These are phyloP conservation scores for Phytophthora hibernalis DNA, from an alignment of 352 stramenopile genomes.

Conservation along the genomic window DNA sequence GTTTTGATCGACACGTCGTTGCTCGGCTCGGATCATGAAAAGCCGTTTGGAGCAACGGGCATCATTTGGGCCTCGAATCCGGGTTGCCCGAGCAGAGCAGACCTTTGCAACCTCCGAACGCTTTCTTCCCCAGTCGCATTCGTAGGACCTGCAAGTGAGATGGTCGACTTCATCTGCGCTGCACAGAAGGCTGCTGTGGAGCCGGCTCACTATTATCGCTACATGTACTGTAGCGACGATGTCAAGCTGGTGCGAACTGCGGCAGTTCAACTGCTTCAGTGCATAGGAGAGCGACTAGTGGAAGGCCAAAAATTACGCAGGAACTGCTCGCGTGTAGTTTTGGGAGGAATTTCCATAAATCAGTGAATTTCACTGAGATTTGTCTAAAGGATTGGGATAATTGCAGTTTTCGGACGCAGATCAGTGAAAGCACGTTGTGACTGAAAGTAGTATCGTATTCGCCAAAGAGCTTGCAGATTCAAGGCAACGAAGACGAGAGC, in stretches of 20 bases:
- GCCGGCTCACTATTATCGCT: background rate
- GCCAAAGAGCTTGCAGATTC: no score
- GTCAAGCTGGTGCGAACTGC: background rate
- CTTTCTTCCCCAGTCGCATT: background rate
- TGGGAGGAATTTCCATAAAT: no score
- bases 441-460: no score
- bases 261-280: conserved; percentile 4
- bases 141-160: background rate
- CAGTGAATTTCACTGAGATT: no score
- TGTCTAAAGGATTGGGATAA: no score
- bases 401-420: no score
- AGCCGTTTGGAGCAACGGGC: background rate
- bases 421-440: no score
- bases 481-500: no score
- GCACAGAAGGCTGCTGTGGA: background rate
- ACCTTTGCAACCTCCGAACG: background rate
- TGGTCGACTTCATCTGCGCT: background rate
- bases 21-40: conserved; percentile 16
- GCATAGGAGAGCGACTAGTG: conserved; percentile 7
- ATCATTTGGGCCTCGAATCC: no score
- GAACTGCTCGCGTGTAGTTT: no score
- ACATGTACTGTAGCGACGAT: no score
- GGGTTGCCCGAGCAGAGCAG: no score
- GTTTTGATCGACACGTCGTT: conserved; percentile 1
- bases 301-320: conserved; percentile 2